Base-by-base conservation (phyloP, 805 yeast species). In the Limtongia smithiae region DNA sequence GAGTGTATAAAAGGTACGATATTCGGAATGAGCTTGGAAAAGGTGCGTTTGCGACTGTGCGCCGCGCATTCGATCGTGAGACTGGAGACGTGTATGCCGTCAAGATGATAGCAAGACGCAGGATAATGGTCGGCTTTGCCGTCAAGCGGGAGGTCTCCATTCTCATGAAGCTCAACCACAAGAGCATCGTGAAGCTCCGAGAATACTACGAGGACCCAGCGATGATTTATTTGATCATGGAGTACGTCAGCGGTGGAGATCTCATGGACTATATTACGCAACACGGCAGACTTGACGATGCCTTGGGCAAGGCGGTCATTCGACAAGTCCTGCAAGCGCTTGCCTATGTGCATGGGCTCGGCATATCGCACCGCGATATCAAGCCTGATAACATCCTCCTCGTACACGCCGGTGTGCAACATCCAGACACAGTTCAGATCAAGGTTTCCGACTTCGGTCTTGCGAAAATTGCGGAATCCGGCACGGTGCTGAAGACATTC, bases 11-110 rank as follows among this genome's bases (percentile, higher is more conserved):
- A 50, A 80, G 83, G 61, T 93, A 82, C 66, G 83, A 86, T 12
- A 79, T 91, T 18, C 78, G 83, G 51, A 95, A 85, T 61, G 82
- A 86, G 14, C 85, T 91, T 1, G 98, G 98, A 0, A 93, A 88
- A 60, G 98, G 98, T n/a, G 97, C 97, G 8, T 91, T 91, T 75
- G 97, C 97, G 4, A 85, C 90, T 1, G 98, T 93, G 25, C 83
- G 88, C 58, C 87, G 87, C 64, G 96, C 94, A 3, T 80, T 90
- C 1, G 93, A 89, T 62, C 76, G 97, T 54, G 68, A 79, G 5
- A 81, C 95, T 0, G 97, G 97, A 12, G 80, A 82, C 57, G 78
- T 91, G 4, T 89, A 72, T 66, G 98, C 98, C 0, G 95, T 87
- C 15, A 93, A 93, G 64, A 88, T 93, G 52, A 90, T 93, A 32